phyloP scores from a whole-genome alignment of 139 green algal species.

The Closterium sp. region DNA sequence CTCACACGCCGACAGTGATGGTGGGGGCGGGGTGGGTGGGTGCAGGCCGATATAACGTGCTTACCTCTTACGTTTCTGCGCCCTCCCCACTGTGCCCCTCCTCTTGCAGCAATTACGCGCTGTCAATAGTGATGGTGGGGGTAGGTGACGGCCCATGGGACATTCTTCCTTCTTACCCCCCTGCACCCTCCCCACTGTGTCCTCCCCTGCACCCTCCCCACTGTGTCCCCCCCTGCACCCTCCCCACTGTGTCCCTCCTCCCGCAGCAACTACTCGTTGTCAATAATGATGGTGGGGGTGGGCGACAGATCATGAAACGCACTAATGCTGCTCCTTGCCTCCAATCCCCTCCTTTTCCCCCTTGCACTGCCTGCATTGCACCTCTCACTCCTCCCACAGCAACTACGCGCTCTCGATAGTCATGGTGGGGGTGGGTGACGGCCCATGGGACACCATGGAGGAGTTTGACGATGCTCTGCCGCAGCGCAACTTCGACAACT shows the following conservation, averaged over 20 bases:
- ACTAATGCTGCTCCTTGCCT: not conserved
- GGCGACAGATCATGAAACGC: not conserved
- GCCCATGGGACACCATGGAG: not conserved
- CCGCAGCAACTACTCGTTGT: not conserved
- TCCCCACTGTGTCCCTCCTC: not conserved
- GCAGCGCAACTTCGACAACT: not conserved
- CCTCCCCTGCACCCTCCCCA: too few species aligned
- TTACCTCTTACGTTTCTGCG: too few species aligned
- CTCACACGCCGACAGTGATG: slow-evolving; percentile 26
- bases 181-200: too few species aligned
- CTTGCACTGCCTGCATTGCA: not conserved
- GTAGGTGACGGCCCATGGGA: not conserved
- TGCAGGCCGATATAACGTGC: too few species aligned
- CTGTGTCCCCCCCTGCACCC: too few species aligned
- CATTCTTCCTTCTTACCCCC: too few species aligned
- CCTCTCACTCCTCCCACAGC: not conserved
- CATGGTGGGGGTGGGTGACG: not conserved
- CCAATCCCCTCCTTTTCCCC: not conserved
- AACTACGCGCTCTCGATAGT: not conserved
- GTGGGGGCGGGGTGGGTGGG: too few species aligned
- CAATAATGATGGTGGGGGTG: too few species aligned
- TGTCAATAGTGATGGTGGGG: not conserved
- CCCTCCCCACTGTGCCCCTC: too few species aligned
- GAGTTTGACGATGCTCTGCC: slow-evolving; percentile 68
- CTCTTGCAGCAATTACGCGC: not conserved